Evolutionary conservation across 805 yeast species (phyloP).

Genomic region (Yarrowia osloensis): DNA sequence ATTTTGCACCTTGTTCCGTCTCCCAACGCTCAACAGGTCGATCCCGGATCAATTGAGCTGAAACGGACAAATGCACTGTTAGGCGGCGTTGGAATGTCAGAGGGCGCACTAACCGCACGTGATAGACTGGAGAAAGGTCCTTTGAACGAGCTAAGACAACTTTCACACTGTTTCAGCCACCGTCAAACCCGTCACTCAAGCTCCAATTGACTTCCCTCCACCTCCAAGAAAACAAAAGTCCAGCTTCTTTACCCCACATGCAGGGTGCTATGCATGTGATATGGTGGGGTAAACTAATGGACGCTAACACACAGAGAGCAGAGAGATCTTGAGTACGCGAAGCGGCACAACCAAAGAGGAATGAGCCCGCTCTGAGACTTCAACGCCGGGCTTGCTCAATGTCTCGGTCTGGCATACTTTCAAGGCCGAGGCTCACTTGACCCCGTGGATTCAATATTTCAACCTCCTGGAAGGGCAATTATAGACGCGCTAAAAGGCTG

Average conservation of each 20-base stretch:
- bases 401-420: neutral
- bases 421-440: neutral
- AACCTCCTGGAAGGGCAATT: neutral
- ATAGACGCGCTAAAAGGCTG: neutral
- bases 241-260: slow-evolving; percentile 1
- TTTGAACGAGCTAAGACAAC: neutral
- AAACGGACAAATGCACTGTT: neutral
- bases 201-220: neutral
- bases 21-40: slow-evolving; percentile 15
- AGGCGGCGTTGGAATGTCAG: neutral
- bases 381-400: neutral
- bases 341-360: neutral
- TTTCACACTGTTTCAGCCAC: neutral
- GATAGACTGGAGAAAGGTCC: neutral
- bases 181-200: neutral
- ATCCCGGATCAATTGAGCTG: slow-evolving; percentile 2
- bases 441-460: neutral
- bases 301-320: neutral
- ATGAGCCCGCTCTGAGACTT: neutral
- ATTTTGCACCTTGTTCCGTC: neutral
- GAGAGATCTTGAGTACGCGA: neutral
- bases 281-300: neutral
- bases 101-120: too few relatives aligned
- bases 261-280: slow-evolving; percentile 24
- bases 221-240: neutral